Base-by-base conservation (phyloP, 1,284 basidiomycete genomes). In the Marasmius sp. region DNA sequence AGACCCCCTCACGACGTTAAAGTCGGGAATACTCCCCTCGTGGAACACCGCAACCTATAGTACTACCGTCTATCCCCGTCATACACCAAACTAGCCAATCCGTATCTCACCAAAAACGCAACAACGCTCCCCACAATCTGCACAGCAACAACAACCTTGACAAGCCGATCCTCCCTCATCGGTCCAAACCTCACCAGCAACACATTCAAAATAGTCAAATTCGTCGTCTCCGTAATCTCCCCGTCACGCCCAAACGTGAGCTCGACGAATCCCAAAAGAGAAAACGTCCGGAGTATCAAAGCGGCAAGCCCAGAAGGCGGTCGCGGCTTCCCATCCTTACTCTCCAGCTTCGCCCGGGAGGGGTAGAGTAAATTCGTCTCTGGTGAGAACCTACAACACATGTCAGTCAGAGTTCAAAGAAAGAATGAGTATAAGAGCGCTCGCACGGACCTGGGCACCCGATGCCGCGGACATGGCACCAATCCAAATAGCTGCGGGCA, bases 401-500 rank as follows among this genome's bases (percentile, higher is more conserved):
- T 27, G 27, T 27, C 27, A 27, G 27, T 10, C 56, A 34, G n/a
- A 54, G 8, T 10, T 38, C 52, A 54, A 14, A 52, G 14, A 14
- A 37, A 38, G 36, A 9, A 12, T 33, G 38, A 56, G 8, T 14
- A 39, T 52, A 39, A 58, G 20, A 41, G 50, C 33, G 20, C 51
- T n/a, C 52, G n/a, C 55, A 12, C 20, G 27, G 33, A 94, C 93
- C 86, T 85, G 58, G 97, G 97, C 14, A 99, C 83, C 36, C 97
- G 85, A 77, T 99, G 97, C 49, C 97, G 81, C 1, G 97, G 97
- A 70, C 95, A 98, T 0, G 92, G 91, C 7, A 99, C 93, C 9
- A 99, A 75, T 1, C 93, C 93, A 71, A 98, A 98, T 1, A 99
- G 78, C 73, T 99, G 97, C 3, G 97, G 97, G 67, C 91, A 94